Percentiles rank a stretch among this genome's conserved stretches.
phyloP scores from a whole-genome alignment of 305 asterid genomes.

The Caryopteris hybrid region DNA sequence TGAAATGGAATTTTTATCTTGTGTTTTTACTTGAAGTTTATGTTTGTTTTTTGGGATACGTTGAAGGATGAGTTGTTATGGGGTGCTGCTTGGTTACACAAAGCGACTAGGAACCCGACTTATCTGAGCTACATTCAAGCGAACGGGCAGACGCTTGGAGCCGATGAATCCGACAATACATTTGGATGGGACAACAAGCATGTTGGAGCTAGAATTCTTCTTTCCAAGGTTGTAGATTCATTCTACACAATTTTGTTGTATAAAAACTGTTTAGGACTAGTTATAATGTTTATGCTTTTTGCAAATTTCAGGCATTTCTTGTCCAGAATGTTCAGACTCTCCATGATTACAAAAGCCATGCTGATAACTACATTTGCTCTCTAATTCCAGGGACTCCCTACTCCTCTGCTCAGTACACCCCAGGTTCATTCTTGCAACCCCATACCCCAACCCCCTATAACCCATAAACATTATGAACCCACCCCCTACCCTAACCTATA shows the following conservation, averaged over 20 bases:
- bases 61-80: conserved; percentile 89
- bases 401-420: conserved; percentile 82
- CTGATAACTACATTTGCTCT: conserved; percentile 95
- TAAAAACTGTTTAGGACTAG: neutral
- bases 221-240: conserved; percentile 58
- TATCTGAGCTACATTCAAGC: conserved; percentile 81
- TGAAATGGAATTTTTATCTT: neutral
- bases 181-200: conserved; percentile 99
- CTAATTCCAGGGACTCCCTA: conserved; percentile 75
- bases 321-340: conserved; percentile 83
- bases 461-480: too few relatives aligned
- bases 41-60: neutral
- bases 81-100: conserved; percentile 99
- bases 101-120: conserved; percentile 68
- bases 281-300: neutral
- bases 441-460: neutral
- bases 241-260: neutral
- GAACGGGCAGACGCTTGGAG: conserved; percentile 88
- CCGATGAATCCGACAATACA: conserved; percentile 79
- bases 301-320: conserved; percentile 66
- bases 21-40: neutral
- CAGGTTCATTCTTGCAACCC: conserved; percentile 33
- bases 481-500: too few relatives aligned
- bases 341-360: conserved; percentile 88
- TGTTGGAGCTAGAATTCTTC: conserved; percentile 92